These are phyloP conservation scores for Solanum piurae DNA, from an alignment of 257 asterid genomes.

Conservation along the genomic window DNA sequence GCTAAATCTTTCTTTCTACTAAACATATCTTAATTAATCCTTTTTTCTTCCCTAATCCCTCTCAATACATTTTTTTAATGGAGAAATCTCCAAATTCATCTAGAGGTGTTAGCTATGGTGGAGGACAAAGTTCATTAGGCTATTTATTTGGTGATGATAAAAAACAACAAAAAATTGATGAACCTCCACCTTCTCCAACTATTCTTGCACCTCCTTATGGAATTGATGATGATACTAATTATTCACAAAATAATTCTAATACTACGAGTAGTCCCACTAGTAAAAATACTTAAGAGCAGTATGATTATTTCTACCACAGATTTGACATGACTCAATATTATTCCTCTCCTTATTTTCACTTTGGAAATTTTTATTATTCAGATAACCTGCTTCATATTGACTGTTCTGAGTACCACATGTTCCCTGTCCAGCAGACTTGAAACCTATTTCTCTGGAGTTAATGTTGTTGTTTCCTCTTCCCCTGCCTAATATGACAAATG, in stretches of 20 bases:
- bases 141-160: conserved; percentile 45
- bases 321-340: too few species aligned
- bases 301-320: too few species aligned
- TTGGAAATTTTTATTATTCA: too few species aligned
- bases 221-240: conserved; percentile 7
- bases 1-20: not conserved
- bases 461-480: too few species aligned
- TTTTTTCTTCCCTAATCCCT: not conserved
- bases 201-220: conserved; percentile 42
- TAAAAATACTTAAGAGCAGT: too few species aligned
- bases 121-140: conserved; percentile 57
- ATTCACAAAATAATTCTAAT: conserved; percentile 1
- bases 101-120: conserved; percentile 47
- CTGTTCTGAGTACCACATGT: too few species aligned
- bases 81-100: conserved; percentile 11
- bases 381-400: too few species aligned
- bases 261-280: too few species aligned
- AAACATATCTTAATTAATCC: not conserved
- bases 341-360: too few species aligned
- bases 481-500: too few species aligned
- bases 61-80: not conserved
- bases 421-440: too few species aligned
- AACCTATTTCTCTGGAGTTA: too few species aligned
- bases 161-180: conserved; percentile 16
- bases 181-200: conserved; percentile 20